phyloP scores from a whole-genome alignment of 306 rosid species.

The Prunus fruticosa region DNA sequence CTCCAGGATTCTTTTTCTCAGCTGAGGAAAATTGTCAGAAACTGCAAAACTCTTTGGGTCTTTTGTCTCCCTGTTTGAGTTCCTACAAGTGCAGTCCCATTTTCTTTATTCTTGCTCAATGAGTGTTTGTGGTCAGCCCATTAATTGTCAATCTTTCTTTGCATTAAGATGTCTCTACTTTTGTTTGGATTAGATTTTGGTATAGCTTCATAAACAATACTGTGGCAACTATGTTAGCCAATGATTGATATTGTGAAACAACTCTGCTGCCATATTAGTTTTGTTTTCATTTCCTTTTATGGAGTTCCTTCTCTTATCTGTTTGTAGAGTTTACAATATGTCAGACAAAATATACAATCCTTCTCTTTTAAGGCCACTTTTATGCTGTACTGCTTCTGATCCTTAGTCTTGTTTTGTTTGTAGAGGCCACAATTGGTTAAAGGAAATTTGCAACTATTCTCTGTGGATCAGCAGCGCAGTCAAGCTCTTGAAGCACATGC shows the following conservation, averaged over 20 bases:
- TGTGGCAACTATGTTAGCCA: neutral
- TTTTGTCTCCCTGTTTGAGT: neutral
- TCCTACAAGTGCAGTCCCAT: neutral
- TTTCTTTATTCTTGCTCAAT: neutral
- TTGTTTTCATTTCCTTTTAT: neutral
- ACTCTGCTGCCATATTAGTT: neutral
- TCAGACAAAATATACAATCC: neutral
- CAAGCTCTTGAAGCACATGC: constrained; percentile 99
- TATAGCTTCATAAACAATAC: constrained; percentile 5
- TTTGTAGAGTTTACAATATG: neutral
- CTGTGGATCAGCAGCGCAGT: constrained; percentile 97
- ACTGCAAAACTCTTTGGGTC: neutral
- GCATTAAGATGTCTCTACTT: neutral
- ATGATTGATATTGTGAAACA: neutral
- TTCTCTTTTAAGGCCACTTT: neutral
- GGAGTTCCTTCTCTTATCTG: neutral
- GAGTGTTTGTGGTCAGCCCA: neutral
- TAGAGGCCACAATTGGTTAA: constrained; percentile 96
- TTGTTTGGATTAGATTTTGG: neutral
- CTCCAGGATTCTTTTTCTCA: neutral
- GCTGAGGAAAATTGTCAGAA: neutral
- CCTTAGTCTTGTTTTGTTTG: constrained; percentile 20
- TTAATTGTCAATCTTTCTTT: neutral
- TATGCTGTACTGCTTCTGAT: constrained; percentile 20
- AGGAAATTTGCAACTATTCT: constrained; percentile 98